Evolutionary conservation across 1,284 basidiomycete species (phyloP), one percentile per base, ranked within the genome.

Genomic region (Apiotrichum domesticum): DNA sequence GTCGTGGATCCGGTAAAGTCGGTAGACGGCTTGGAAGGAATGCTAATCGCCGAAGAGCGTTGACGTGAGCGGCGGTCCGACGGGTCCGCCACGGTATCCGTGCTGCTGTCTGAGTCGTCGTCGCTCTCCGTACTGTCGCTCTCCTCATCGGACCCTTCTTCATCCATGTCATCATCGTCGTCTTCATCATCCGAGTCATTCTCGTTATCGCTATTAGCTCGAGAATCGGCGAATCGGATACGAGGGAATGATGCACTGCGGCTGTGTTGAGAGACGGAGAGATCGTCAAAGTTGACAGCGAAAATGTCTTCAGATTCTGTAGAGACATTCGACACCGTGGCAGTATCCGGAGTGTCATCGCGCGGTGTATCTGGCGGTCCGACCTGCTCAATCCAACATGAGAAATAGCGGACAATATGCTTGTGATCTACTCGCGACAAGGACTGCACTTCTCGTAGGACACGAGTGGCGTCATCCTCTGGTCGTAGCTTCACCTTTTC

Each of bases 361-460:
- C 11, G 40, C 3, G 40, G n/a, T 13, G 43, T 35, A 33, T 66
- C 62, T 2, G 64, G 63, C 1, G 65, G 69, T 15, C 64, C 66
- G 3, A 65, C 65, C 44, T 71, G 69, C 53, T 78, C 76, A 13
- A 76, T 63, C 75, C 75, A 78, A 42, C 75, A 75, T 6, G 60
- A 62, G 44, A 67, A 71, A 55, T 94, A 97, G 44, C 93, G 84
- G 15, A 96, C 93, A 62, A 98, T 90, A 75, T 88, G 89, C 10
- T 87, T 85, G 73, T 97, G 92, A 48, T 87, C 88, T 21, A 96
- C 83, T 41, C 87, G 81, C 61, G 89, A 92, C 15, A 97, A 79
- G 0, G 90, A 88, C 63, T 90, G 90, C 52, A 97, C 91, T 75
- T 97, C 93, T 9, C 94, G 84, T 68, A 92, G 87, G 55, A 96